These are phyloP conservation scores for Saccharomycopsis sp. DNA, from an alignment of 805 yeast genomes.

Conservation along the genomic window DNA sequence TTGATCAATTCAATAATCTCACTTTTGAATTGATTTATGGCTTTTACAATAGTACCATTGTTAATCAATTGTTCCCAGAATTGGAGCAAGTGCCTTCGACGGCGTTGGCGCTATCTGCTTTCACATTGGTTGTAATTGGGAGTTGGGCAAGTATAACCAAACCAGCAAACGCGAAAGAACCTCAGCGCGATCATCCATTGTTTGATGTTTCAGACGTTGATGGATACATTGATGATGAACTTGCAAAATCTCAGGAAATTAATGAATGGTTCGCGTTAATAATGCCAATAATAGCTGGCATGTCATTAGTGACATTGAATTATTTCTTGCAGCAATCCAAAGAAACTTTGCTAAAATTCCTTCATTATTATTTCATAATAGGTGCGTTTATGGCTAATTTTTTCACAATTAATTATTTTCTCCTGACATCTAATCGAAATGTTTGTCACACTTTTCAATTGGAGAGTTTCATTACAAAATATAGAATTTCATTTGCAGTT, in stretches of 20 bases:
- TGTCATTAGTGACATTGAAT: conserved; percentile 22
- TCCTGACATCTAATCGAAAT: conserved; percentile 24
- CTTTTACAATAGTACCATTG: conserved; percentile 4
- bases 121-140: conserved; percentile 30
- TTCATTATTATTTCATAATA: background rate
- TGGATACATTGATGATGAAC: conserved; percentile 4
- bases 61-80: conserved; percentile 1
- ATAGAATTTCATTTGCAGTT: conserved; percentile 34
- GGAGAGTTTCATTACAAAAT: conserved; percentile 30
- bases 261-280: background rate
- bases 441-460: conserved; percentile 26
- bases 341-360: background rate
- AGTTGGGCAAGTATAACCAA: conserved; percentile 29
- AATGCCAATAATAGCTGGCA: too few species aligned
- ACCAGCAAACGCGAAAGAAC: conserved; percentile 23
- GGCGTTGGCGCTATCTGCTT: conserved; percentile 22
- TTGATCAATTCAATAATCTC: too few species aligned
- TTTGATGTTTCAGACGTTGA: conserved; percentile 39
- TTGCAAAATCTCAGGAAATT: too few species aligned
- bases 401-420: background rate
- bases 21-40: too few species aligned
- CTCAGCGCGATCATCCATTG: conserved; percentile 32
- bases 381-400: background rate
- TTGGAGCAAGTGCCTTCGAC: conserved; percentile 9
- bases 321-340: conserved; percentile 24